Conservation (phyloP, 2,329 filamentous ascomycete species). For the Thelonectria olida region DNA sequence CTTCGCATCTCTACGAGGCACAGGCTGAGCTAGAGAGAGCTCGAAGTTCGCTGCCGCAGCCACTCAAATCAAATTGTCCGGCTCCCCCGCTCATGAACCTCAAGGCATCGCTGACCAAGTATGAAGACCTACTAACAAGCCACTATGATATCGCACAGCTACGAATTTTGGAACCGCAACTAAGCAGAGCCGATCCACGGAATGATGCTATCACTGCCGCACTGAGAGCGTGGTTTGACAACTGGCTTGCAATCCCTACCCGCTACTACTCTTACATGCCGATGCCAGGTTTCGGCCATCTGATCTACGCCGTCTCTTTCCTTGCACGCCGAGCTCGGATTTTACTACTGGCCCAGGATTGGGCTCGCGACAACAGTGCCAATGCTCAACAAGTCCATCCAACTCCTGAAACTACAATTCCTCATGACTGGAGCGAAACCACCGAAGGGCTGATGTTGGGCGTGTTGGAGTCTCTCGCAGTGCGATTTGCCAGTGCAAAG, state of each 20-base stretch:
- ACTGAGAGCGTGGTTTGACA: slow-evolving; percentile 18
- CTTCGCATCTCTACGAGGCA: neutral
- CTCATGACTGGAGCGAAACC: neutral
- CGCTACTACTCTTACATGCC: slow-evolving; percentile 18
- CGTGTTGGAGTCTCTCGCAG: slow-evolving; percentile 11
- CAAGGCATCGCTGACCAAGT: neutral
- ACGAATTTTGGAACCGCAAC: slow-evolving; percentile 11
- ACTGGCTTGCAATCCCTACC: slow-evolving; percentile 20
- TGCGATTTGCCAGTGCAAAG: slow-evolving; percentile 18
- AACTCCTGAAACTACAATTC: neutral
- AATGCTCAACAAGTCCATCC: neutral
- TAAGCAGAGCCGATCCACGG: slow-evolving; percentile 3
- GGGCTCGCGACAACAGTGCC: neutral
- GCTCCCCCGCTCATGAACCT: neutral
- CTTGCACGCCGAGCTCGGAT: slow-evolving; percentile 15
- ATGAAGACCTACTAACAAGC: slow-evolving; percentile 15
- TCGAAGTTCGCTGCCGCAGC: neutral
- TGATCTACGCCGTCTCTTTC: slow-evolving; percentile 11
- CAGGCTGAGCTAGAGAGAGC: slow-evolving; percentile 12
- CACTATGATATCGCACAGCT: slow-evolving; percentile 15
- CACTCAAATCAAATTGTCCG: neutral
- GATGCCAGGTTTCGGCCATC: slow-evolving; percentile 10
- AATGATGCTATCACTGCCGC: slow-evolving; percentile 1
- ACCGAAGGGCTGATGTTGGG: slow-evolving; percentile 12
- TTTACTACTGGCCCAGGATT: neutral